Conservation (phyloP, 805 yeast species). For the Starmerella lactis-condensi region DNA sequence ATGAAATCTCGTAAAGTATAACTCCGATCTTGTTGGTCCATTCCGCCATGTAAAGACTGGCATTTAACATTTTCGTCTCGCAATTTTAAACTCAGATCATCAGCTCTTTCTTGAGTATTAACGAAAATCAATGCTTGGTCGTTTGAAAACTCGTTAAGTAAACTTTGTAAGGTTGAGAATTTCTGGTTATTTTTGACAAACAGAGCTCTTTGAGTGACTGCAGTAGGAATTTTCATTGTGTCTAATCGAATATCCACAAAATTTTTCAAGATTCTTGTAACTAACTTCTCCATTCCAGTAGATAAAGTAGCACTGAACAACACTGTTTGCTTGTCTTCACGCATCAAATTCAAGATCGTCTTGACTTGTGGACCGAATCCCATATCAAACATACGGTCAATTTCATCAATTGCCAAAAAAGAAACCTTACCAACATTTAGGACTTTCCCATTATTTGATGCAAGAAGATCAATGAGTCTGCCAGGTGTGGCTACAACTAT, state of each 20-base stretch:
- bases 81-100: conserved; percentile 39
- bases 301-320: conserved; percentile 92
- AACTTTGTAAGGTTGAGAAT: conserved; percentile 20
- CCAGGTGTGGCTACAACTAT: conserved; percentile 91
- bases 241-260: conserved; percentile 72
- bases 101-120: conserved; percentile 78
- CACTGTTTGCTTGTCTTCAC: conserved; percentile 80
- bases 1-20: conserved; percentile 54
- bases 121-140: conserved; percentile 51
- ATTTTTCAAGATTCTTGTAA: conserved; percentile 38
- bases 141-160: conserved; percentile 36
- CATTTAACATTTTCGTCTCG: conserved; percentile 37
- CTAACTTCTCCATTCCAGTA: conserved; percentile 53
- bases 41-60: conserved; percentile 76
- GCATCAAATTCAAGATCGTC: conserved; percentile 52
- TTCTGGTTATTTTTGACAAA: neutral
- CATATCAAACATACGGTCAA: conserved; percentile 89
- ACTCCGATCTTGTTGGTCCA: conserved; percentile 68
- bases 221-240: conserved; percentile 60
- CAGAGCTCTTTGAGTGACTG: conserved; percentile 38
- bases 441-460: conserved; percentile 66
- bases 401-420: conserved; percentile 81
- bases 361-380: conserved; percentile 94
- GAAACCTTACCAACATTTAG: conserved; percentile 51
- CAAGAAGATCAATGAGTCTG: conserved; percentile 67